Conservation (phyloP, 768 basidiomycete species). For the Hydnum rufescens region DNA sequence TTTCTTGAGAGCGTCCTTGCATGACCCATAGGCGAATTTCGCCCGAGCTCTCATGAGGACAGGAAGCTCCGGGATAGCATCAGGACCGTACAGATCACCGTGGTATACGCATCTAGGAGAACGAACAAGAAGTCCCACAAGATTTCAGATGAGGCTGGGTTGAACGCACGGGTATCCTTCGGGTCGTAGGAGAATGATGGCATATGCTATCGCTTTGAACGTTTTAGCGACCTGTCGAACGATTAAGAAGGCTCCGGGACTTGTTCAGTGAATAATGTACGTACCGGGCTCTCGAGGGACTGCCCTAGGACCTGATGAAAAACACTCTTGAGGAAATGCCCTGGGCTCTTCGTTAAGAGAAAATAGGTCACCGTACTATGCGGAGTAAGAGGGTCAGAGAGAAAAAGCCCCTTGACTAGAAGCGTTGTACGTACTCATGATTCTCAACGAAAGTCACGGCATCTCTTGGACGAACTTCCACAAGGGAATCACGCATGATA, state of each 20-base stretch:
- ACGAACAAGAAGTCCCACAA: neutral
- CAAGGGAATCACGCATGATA: slow-evolving; percentile 50
- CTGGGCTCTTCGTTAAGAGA: too few relatives aligned
- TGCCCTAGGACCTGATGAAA: slow-evolving; percentile 37
- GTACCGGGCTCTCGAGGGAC: slow-evolving; percentile 65
- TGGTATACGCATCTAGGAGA: slow-evolving; percentile 61
- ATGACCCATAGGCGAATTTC: slow-evolving; percentile 44
- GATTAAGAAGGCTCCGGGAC: neutral
- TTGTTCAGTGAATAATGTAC: slow-evolving; percentile 12
- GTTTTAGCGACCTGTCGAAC: slow-evolving; percentile 34
- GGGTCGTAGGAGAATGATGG: slow-evolving; percentile 51
- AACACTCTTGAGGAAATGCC: too few relatives aligned
- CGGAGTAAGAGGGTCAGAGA: too few relatives aligned
- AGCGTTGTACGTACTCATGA: slow-evolving; percentile 38
- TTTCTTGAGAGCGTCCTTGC: slow-evolving; percentile 36
- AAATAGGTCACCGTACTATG: too few relatives aligned
- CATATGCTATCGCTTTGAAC: slow-evolving; percentile 71
- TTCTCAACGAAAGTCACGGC: slow-evolving; percentile 86
- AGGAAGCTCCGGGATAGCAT: slow-evolving; percentile 30
- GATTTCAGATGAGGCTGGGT: neutral
- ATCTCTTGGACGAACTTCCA: slow-evolving; percentile 48
- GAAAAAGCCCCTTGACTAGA: neutral
- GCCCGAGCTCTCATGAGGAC: slow-evolving; percentile 41
- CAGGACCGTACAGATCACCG: slow-evolving; percentile 43
- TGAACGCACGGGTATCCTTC: slow-evolving; percentile 51